Base-by-base conservation (phyloP, 2,329 filamentous ascomycete genomes). In the Microascus cirrosus region DNA sequence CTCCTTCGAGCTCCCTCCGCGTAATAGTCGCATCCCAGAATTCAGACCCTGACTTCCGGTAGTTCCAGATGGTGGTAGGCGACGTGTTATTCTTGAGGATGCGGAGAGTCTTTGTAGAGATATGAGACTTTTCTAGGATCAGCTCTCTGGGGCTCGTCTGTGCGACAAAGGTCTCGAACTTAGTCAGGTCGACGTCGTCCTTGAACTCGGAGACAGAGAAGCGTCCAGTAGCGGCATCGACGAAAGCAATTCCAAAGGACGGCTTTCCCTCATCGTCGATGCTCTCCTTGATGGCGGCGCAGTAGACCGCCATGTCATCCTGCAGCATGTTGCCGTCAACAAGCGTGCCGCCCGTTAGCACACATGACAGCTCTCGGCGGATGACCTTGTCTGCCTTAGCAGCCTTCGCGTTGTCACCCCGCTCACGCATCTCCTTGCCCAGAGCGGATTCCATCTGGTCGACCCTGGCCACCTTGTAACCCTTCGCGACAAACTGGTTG, bases 361-460 rank as follows among this genome's bases (percentile, higher is more conserved):
- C 90, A 65, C 90, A 94, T 1, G 92, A 86, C 39, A 99, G 77
- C 70, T 99, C 91, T 68, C 94, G 84, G 53, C 85, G 86, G 64
- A 99, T 99, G 65, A 99, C 85, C 71, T 97, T 96, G 70, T 96
- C 92, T 36, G 86, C 87, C 70, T 92, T 94, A 70, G 81, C 77
- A 58, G 36, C 36, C 65, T 86, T 88, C 54, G 74, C 75, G 24
- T 69, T 73, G 62, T 77, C 76, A 59, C 79, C 81, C 54, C 93
- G 83, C 71, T 99, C 94, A n/a, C 94, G 87, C 94, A 99, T 97
- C 71, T 99, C 93, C 69, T 99, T 99, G 59, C 87, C 92, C 10
- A 99, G 75, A 2, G 94, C 94, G 36, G 91, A 95, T 73, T 99
- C 94, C 79, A 92, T 92, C 70, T 99, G 94, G 69, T 97, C 94